These are phyloP conservation scores for Bacidia gigantensis DNA, from an alignment of 495 filamentous ascomycete genomes.

Conservation along the genomic window DNA sequence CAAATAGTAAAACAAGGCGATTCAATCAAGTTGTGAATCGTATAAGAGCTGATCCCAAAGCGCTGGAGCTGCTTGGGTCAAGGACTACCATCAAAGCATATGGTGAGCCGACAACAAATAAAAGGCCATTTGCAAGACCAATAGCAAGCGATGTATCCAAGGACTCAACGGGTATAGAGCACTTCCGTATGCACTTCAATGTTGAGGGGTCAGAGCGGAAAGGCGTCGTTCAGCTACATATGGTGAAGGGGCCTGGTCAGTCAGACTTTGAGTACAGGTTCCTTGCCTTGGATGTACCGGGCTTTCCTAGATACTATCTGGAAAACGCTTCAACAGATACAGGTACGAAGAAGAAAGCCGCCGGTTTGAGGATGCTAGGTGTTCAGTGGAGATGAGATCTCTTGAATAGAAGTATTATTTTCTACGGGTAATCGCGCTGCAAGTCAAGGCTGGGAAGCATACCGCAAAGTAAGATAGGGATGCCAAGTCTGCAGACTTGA, in stretches of 20 bases:
- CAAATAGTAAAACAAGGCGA: constrained; percentile 70
- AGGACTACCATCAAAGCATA: constrained; percentile 64
- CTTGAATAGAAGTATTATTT: too few relatives aligned
- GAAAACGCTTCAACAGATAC: constrained; percentile 32
- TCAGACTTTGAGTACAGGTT: constrained; percentile 67
- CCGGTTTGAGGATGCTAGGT: constrained; percentile 35
- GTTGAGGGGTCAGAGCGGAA: constrained; percentile 68
- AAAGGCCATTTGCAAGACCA: constrained; percentile 73
- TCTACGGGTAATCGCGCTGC: too few relatives aligned
- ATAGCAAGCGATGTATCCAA: constrained; percentile 57
- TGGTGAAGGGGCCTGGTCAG: constrained; percentile 50
- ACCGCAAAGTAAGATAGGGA: too few relatives aligned
- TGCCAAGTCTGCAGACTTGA: too few relatives aligned
- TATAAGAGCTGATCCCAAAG: constrained; percentile 57
- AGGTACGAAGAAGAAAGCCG: constrained; percentile 14
- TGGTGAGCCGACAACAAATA: constrained; percentile 69
- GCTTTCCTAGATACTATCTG: constrained; percentile 35
- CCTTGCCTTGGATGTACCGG: constrained; percentile 65
- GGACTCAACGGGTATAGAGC: constrained; percentile 63
- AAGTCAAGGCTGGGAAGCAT: not conserved
- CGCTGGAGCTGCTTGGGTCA: constrained; percentile 60
- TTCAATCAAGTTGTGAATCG: constrained; percentile 79
- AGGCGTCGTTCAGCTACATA: constrained; percentile 64
- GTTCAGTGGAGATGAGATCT: constrained; percentile 39
- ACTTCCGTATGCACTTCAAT: constrained; percentile 80